phyloP scores from a whole-genome alignment of 495 filamentous ascomycete genomes.

The Aspergillus nanangensis region DNA sequence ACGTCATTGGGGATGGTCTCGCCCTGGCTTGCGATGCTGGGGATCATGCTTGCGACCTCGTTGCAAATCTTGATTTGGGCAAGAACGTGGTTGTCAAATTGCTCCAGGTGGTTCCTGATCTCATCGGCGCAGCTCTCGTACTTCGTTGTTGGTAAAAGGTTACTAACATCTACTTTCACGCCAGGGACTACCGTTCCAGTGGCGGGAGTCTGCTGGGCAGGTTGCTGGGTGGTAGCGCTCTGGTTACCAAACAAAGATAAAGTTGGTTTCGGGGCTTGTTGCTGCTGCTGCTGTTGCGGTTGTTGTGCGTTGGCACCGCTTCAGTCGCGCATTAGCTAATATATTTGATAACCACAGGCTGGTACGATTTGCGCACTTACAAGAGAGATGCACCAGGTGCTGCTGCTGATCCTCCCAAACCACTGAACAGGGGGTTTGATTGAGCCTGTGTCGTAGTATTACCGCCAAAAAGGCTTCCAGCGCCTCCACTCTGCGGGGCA shows the following conservation, averaged over 20 bases:
- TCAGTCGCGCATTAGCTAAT: conserved; percentile 10
- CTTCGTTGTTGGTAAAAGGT: conserved; percentile 79
- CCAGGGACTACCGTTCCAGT: conserved; percentile 49
- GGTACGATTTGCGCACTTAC: conserved; percentile 31
- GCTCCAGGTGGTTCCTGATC: conserved; percentile 70
- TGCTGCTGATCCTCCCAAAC: conserved; percentile 11
- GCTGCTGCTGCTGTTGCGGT: conserved; percentile 28
- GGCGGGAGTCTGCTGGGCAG: conserved; percentile 43
- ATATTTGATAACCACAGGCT: background rate
- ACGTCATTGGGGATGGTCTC: conserved; percentile 68
- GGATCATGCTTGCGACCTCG: conserved; percentile 41
- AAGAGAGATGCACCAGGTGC: conserved; percentile 40
- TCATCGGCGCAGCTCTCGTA: conserved; percentile 83
- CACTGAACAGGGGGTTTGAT: conserved; percentile 32
- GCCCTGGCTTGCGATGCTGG: conserved; percentile 60
- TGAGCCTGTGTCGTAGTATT: conserved; percentile 32
- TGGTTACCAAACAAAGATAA: conserved; percentile 37
- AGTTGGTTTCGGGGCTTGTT: conserved; percentile 35
- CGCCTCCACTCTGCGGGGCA: conserved; percentile 40
- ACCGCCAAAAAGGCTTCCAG: conserved; percentile 30
- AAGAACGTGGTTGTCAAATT: conserved; percentile 69
- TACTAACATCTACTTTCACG: conserved; percentile 70
- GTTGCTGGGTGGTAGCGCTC: conserved; percentile 34
- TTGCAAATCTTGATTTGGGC: conserved; percentile 58
- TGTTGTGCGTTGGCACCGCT: conserved; percentile 22